Evolutionary conservation across 1,284 basidiomycete species (phyloP).

Genomic region (Trichosporon coremiiforme): DNA sequence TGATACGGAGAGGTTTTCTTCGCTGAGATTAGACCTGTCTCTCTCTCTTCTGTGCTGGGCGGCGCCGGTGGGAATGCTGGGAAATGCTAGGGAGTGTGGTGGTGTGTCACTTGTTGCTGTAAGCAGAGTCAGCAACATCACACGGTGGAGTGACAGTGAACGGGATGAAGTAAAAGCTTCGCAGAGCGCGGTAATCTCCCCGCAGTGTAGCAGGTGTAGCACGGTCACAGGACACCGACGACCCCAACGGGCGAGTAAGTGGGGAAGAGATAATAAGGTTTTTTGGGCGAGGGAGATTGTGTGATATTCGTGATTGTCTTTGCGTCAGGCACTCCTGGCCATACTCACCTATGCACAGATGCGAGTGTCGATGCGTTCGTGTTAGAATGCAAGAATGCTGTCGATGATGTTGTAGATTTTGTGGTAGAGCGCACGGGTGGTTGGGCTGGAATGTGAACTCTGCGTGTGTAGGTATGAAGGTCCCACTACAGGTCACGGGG

Average conservation of each 20-base stretch:
- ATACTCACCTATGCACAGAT: slow-evolving; percentile 12
- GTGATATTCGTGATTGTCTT: slow-evolving; percentile 14
- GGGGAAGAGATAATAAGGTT: slow-evolving; percentile 10
- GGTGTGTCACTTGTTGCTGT: neutral
- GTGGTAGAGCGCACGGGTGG: neutral
- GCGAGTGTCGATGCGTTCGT: neutral
- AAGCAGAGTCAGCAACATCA: neutral
- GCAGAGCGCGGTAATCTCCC: slow-evolving; percentile 6
- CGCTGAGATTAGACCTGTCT: slow-evolving; percentile 1
- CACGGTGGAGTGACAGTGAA: neutral
- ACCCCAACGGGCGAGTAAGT: neutral
- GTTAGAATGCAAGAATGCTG: neutral
- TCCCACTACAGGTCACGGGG: slow-evolving; percentile 10
- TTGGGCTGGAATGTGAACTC: neutral
- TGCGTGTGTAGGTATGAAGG: no score
- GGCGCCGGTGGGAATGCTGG: neutral
- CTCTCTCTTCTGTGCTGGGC: neutral
- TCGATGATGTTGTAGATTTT: neutral
- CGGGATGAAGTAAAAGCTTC: neutral
- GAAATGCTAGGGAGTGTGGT: no score
- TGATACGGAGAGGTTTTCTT: neutral
- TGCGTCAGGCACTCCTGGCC: neutral
- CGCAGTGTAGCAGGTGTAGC: neutral
- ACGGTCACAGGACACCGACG: neutral
- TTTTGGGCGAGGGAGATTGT: slow-evolving; percentile 13